Evolutionary conservation across 148 eudicot species (phyloP), one percentile per base, ranked within the genome.

Genomic region (Polygonum aviculare): DNA sequence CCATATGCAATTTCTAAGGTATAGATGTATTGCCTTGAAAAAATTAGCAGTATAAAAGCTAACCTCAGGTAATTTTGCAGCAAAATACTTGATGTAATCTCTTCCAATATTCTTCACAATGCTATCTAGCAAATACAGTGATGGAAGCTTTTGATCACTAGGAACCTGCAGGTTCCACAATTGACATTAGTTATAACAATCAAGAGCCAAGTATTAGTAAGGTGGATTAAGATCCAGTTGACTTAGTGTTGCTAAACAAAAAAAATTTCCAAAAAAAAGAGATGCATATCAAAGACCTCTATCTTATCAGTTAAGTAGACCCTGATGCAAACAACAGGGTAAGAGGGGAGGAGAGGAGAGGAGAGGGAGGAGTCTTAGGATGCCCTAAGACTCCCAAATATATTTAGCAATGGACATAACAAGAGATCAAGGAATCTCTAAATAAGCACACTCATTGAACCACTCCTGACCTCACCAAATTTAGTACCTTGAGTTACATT

Each of bases 21-120:
- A 22, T 2, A 33, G 69, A 62, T 38, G 4, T 31, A 67, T 35
- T 67, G 41, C 72, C 72, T 36, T 36, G 72, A 67, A 67, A 67
- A 67, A 35, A 33, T 19, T 14, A 35, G 6, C 45, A 67, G 72
- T 15, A 14, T 15, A 67, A 72, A 60, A 69, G 79, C 97, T 90
- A 75, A 96, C 98, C 99, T 96, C 99, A 36, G 95, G 98, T 71
- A 96, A 79, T 82, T 83, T 90, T 73, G 93, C 77, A 62, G 97
- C 93, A 79, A 96, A 96, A 81, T 84, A 81, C 77, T 93, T 96
- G 80, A 96, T 91, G 82, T 93, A 96, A 79, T 93, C 98, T 84
- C 88, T 84, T 77, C 99, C 99, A 80, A 93, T 91, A 82, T 96
- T 96, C 89, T 96, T 96, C 83, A 93, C 99, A 80, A 96, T 96